phyloP scores from a whole-genome alignment of 306 rosid genomes.

The Sesbania bispinosa region DNA sequence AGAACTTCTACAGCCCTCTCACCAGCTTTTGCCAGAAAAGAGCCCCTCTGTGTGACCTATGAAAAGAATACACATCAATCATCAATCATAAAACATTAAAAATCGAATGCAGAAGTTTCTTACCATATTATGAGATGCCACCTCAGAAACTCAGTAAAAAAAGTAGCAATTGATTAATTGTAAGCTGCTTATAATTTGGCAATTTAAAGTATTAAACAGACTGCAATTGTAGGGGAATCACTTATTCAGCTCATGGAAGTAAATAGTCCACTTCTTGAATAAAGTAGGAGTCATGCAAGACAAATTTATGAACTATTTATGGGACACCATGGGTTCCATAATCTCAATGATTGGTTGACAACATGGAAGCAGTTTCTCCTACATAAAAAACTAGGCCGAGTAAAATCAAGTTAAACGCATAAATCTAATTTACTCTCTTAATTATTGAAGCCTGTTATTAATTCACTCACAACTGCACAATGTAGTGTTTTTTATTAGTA shows the following conservation, averaged over 20 bases:
- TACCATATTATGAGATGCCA: neutral
- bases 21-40: slow-evolving; percentile 63
- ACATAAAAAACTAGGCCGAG: neutral
- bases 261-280: neutral
- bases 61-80: slow-evolving; percentile 24
- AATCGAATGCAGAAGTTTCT: neutral
- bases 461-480: neutral
- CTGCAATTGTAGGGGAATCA: neutral
- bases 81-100: slow-evolving; percentile 5
- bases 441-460: neutral
- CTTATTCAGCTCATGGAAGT: neutral
- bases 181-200: too few relatives aligned
- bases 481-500: neutral
- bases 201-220: neutral
- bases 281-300: neutral
- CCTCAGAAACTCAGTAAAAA: neutral
- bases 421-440: neutral
- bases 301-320: neutral
- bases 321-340: neutral
- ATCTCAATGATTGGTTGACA: neutral
- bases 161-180: neutral
- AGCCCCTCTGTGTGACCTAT: slow-evolving; percentile 50
- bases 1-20: slow-evolving; percentile 77
- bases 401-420: neutral
- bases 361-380: neutral